Evolutionary conservation across 768 basidiomycete species (phyloP).

Genomic region (Psilocybe subaeruginosa): DNA sequence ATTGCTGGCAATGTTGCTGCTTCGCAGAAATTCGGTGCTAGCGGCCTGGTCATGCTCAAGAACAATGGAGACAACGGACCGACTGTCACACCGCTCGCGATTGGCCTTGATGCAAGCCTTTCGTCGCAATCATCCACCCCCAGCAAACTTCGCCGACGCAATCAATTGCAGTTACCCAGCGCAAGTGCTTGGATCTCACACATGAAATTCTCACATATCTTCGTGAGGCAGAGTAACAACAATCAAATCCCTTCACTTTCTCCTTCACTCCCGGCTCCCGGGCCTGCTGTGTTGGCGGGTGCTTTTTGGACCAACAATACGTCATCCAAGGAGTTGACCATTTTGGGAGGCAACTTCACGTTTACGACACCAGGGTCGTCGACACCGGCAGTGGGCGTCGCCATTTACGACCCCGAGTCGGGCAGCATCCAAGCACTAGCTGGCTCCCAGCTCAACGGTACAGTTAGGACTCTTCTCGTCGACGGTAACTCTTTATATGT

Average conservation of each 20-base stretch:
- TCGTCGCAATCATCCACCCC: slow-evolving; percentile 34
- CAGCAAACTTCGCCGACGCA: slow-evolving; percentile 37
- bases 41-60: slow-evolving; percentile 78
- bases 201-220: slow-evolving; percentile 44
- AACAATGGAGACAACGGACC: slow-evolving; percentile 64
- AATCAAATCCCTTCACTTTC: slow-evolving; percentile 51
- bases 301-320: slow-evolving; percentile 88
- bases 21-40: slow-evolving; percentile 68
- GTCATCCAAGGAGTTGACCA: slow-evolving; percentile 61
- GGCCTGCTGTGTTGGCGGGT: slow-evolving; percentile 85
- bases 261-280: slow-evolving; percentile 52
- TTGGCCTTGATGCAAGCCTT: slow-evolving; percentile 50
- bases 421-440: slow-evolving; percentile 53
- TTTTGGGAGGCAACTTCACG: slow-evolving; percentile 92
- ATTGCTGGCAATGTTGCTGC: slow-evolving; percentile 68
- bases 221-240: slow-evolving; percentile 55
- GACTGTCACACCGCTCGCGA: slow-evolving; percentile 59
- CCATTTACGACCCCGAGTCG: slow-evolving; percentile 66
- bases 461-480: slow-evolving; percentile 77
- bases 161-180: slow-evolving; percentile 3
- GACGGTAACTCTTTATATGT: slow-evolving; percentile 72
- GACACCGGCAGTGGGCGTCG: slow-evolving; percentile 55
- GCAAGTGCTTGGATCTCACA: slow-evolving; percentile 51
- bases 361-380: slow-evolving; percentile 46
- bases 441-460: slow-evolving; percentile 71